Evolutionary conservation across 23 red algal genomes (phyloP).

Genomic region (Cyanidiococcus yangmingshanensis): DNA sequence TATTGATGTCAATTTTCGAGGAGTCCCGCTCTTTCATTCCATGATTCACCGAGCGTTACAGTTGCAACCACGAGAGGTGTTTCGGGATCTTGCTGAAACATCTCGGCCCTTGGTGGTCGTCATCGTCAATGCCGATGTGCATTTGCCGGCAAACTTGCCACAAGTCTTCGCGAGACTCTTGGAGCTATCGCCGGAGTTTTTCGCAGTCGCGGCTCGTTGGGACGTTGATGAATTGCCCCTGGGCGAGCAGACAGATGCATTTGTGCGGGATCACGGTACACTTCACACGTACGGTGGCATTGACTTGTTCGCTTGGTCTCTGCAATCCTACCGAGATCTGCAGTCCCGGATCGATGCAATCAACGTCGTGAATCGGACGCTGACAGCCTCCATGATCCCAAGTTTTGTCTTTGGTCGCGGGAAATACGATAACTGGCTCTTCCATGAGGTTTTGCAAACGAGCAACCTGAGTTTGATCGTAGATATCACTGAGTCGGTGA

Average conservation of each 20-base stretch:
- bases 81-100: conserved; percentile 10
- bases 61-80: not conserved
- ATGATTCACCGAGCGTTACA: conserved; percentile 62
- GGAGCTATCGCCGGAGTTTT: conserved; percentile 61
- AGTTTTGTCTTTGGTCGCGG: conserved; percentile 96
- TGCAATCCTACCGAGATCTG: conserved; percentile 21
- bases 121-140: conserved; percentile 93
- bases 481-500: conserved; percentile 78
- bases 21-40: conserved; percentile 90
- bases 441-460: conserved; percentile 85
- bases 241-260: conserved; percentile 42
- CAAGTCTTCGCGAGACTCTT: conserved; percentile 68
- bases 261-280: conserved; percentile 78
- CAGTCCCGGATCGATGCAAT: conserved; percentile 34
- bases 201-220: conserved; percentile 86
- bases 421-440: conserved; percentile 99
- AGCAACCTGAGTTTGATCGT: conserved; percentile 57
- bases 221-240: conserved; percentile 80
- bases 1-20: conserved; percentile 94
- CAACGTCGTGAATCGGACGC: not conserved
- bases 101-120: conserved; percentile 58
- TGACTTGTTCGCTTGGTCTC: conserved; percentile 98
- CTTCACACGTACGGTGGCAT: conserved; percentile 98
- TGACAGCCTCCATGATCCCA: conserved; percentile 34
- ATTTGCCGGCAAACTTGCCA: conserved; percentile 75